Evolutionary conservation across 352 stramenopile species (phyloP).

Genomic region (Chrysophaeum taylorii): DNA sequence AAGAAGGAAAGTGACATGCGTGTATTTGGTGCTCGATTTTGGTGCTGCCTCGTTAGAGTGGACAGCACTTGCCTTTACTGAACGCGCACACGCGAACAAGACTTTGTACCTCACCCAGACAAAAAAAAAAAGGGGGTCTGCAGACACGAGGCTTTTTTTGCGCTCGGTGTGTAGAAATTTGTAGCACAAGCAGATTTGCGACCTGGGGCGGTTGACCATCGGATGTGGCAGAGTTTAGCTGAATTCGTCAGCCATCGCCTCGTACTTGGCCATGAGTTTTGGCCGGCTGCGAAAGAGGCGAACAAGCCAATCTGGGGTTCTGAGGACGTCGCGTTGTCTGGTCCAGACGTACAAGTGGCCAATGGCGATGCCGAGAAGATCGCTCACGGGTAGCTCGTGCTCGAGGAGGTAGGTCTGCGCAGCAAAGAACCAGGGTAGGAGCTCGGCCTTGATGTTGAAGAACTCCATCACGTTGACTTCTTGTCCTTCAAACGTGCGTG

Average conservation of each 20-base stretch:
- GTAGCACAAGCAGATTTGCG: too few species aligned
- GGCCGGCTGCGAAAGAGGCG: conserved; percentile 14
- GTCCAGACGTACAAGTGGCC: conserved; percentile 48
- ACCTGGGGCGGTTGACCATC: too few species aligned
- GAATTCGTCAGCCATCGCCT: conserved; percentile 13
- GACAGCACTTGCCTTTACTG: too few species aligned
- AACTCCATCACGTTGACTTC: conserved; percentile 60
- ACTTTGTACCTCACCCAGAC: too few species aligned
- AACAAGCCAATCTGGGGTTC: neutral
- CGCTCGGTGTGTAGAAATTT: too few species aligned
- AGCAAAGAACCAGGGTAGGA: conserved; percentile 55
- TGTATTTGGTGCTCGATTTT: too few species aligned
- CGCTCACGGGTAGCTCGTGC: conserved; percentile 48
- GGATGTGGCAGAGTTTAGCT: neutral
- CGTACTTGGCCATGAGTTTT: conserved; percentile 13
- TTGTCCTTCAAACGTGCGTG: conserved; percentile 49
- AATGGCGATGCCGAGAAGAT: conserved; percentile 62
- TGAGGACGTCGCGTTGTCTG: conserved; percentile 5
- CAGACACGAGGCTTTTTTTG: too few species aligned
- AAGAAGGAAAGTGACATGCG: too few species aligned
- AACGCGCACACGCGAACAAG: too few species aligned
- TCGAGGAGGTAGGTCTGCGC: conserved; percentile 59
- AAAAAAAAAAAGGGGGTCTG: too few species aligned
- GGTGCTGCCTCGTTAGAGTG: too few species aligned
- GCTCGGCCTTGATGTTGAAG: conserved; percentile 20